Evolutionary conservation across 352 stramenopile species (phyloP).

Genomic region (Phytophthora cactorum): DNA sequence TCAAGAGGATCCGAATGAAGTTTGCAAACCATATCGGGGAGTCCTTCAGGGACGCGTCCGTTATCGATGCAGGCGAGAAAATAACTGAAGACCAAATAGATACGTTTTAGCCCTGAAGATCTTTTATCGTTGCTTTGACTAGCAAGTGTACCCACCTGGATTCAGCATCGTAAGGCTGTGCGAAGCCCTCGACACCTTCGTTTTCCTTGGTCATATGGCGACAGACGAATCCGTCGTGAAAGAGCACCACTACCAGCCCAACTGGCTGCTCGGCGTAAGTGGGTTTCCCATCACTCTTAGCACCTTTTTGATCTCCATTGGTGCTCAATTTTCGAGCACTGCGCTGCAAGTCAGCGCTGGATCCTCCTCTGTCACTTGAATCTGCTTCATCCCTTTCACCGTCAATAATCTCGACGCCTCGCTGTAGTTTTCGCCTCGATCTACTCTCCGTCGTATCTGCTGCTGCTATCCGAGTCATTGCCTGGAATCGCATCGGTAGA

Average conservation of each 20-base stretch:
- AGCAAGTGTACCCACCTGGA: slow-evolving; percentile 48
- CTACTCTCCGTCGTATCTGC: neutral
- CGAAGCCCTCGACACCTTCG: slow-evolving; percentile 67
- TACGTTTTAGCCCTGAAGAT: slow-evolving; percentile 21
- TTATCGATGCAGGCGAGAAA: slow-evolving; percentile 67
- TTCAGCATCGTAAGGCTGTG: slow-evolving; percentile 73
- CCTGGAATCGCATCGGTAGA: slow-evolving; percentile 28
- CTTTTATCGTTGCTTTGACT: slow-evolving; percentile 1
- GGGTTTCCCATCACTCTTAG: neutral
- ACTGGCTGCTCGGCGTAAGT: slow-evolving; percentile 6
- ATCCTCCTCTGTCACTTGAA: neutral
- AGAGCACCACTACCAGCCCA: slow-evolving; percentile 61
- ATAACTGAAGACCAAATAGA: slow-evolving; percentile 46
- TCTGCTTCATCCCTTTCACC: neutral
- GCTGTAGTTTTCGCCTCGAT: neutral
- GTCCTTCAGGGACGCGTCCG: slow-evolving; percentile 57
- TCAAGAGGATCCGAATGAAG: slow-evolving; percentile 10
- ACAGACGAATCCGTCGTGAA: slow-evolving; percentile 72
- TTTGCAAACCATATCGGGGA: slow-evolving; percentile 58
- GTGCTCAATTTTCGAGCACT: slow-evolving; percentile 3
- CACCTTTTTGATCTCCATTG: slow-evolving; percentile 8
- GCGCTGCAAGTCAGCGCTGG: neutral
- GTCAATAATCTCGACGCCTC: neutral
- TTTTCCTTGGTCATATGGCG: slow-evolving; percentile 60
- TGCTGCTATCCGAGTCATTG: slow-evolving; percentile 25